A percentile compares a stretch with the other conserved stretches of the same genome.
phyloP scores from a whole-genome alignment of 2,329 filamentous ascomycete genomes.

The Exophiala calicioides region DNA sequence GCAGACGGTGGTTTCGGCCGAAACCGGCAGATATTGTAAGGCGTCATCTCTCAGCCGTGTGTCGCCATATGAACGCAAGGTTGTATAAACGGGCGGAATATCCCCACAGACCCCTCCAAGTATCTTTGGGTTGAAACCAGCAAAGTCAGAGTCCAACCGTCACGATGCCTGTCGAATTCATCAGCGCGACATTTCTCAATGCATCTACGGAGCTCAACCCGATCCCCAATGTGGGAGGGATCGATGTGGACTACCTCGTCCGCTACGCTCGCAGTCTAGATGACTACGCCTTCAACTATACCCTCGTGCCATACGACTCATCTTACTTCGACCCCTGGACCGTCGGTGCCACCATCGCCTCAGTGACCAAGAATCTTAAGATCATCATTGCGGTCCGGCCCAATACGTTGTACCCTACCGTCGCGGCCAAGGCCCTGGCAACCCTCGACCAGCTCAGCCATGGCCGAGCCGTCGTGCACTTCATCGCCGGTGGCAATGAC shows the following conservation, averaged over 20 bases:
- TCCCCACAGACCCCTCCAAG: too few species aligned
- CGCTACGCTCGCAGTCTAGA: constrained; percentile 61
- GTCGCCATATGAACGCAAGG: too few species aligned
- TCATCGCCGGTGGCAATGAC: constrained; percentile 64
- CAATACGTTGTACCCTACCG: constrained; percentile 63
- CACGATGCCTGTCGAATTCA: constrained; percentile 54
- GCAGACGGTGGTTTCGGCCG: too few species aligned
- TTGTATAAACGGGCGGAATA: too few species aligned
- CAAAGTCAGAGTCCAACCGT: too few species aligned
- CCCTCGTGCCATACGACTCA: constrained; percentile 61
- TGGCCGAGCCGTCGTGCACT: constrained; percentile 62
- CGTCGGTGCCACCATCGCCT: constrained; percentile 58
- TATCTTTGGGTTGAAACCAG: too few species aligned
- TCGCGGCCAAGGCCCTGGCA: constrained; percentile 62
- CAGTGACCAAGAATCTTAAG: constrained; percentile 60
- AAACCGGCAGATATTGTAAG: too few species aligned
- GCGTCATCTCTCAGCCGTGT: too few species aligned
- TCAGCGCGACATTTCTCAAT: constrained; percentile 60
- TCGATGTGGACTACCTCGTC: constrained; percentile 58
- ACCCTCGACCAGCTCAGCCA: constrained; percentile 61
- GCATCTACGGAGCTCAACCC: constrained; percentile 58
- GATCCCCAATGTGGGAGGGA: constrained; percentile 49
- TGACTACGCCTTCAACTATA: constrained; percentile 64
- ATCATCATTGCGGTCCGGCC: constrained; percentile 63
- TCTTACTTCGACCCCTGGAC: constrained; percentile 60